Evolutionary conservation across 345 rosid species (phyloP).

Genomic region (Erodium maritimum): DNA sequence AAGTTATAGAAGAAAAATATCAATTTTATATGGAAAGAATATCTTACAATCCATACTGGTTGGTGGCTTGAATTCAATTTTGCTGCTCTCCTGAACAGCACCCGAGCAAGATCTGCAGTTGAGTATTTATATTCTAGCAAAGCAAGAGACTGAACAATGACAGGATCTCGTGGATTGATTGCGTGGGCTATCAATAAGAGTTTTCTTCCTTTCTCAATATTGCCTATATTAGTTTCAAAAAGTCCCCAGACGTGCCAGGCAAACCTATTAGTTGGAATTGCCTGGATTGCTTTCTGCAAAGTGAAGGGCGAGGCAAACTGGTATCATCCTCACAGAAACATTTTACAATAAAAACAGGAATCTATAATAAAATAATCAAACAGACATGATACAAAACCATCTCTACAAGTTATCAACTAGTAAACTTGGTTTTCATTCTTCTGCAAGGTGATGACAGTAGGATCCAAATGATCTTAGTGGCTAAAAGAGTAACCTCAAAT

Average conservation of each 20-base stretch:
- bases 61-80: slow-evolving; percentile 78
- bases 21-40: slow-evolving; percentile 1
- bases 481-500: slow-evolving; percentile 53
- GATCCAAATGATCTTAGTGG: neutral
- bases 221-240: slow-evolving; percentile 69
- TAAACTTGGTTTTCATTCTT: too few species aligned
- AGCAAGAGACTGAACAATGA: slow-evolving; percentile 88
- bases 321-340: slow-evolving; percentile 33
- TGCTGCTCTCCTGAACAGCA: slow-evolving; percentile 66
- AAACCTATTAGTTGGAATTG: slow-evolving; percentile 91
- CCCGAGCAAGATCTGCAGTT: slow-evolving; percentile 65
- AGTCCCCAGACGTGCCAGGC: slow-evolving; percentile 99
- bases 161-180: slow-evolving; percentile 87
- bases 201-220: slow-evolving; percentile 63
- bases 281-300: slow-evolving; percentile 79
- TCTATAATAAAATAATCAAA: neutral
- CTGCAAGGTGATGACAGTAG: neutral
- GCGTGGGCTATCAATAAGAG: slow-evolving; percentile 82
- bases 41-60: slow-evolving; percentile 93
- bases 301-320: slow-evolving; percentile 19
- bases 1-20: slow-evolving; percentile 7
- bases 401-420: too few species aligned
- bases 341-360: neutral
- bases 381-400: too few species aligned
- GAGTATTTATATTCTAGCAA: slow-evolving; percentile 75